These are phyloP conservation scores for Leishmania martiniquensis DNA, from an alignment of 208 protist genomes.

Conservation along the genomic window DNA sequence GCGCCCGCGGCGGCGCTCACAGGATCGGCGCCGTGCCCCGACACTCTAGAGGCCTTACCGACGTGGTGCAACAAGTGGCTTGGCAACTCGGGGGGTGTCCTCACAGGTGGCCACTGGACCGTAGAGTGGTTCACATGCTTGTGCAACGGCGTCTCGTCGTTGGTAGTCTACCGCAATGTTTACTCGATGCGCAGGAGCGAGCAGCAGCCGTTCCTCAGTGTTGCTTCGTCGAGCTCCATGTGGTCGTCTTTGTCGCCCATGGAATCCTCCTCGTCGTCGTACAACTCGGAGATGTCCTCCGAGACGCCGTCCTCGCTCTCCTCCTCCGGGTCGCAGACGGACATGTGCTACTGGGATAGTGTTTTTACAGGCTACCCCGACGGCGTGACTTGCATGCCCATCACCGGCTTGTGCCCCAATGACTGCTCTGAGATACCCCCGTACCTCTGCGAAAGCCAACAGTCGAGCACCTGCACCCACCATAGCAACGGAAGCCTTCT, in stretches of 20 bases:
- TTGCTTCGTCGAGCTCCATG: not conserved
- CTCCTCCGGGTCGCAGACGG: not conserved
- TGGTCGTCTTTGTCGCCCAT: not conserved
- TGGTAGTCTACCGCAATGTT: not conserved
- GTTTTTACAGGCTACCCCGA: slow-evolving; percentile 47
- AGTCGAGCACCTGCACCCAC: slow-evolving; percentile 18
- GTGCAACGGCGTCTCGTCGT: slow-evolving; percentile 20
- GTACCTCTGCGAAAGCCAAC: slow-evolving; percentile 37
- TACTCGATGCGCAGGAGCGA: not conserved
- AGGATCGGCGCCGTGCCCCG: slow-evolving; percentile 15
- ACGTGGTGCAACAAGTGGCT: slow-evolving; percentile 24
- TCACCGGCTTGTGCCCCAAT: slow-evolving; percentile 53
- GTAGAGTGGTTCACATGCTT: slow-evolving; percentile 14
- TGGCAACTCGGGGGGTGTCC: slow-evolving; percentile 22
- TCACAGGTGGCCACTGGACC: slow-evolving; percentile 16
- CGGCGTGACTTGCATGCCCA: slow-evolving; percentile 54
- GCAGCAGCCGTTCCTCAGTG: not conserved
- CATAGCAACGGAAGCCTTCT: slow-evolving; percentile 12
- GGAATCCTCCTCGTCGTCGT: slow-evolving; percentile 5
- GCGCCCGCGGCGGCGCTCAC: not conserved
- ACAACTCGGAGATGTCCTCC: not conserved
- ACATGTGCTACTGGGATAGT: slow-evolving; percentile 52
- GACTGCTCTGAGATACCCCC: slow-evolving; percentile 34
- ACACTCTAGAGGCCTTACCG: not conserved
- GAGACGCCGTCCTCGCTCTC: slow-evolving; percentile 5